Evolutionary conservation across 2,329 filamentous ascomycete species (phyloP).

Genomic region (Botrytis fragariae): DNA sequence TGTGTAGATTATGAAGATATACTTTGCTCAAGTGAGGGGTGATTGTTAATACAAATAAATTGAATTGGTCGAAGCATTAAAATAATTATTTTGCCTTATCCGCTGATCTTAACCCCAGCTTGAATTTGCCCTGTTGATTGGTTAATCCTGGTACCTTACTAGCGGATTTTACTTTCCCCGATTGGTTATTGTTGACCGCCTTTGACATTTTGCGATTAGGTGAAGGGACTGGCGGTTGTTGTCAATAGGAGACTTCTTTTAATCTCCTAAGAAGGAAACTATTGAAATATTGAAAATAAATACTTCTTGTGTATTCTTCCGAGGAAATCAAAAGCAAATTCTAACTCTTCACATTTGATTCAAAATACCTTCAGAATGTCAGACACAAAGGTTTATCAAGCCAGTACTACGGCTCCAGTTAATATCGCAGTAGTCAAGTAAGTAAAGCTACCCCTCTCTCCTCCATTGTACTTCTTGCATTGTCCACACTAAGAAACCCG

Average conservation of each 20-base stretch:
- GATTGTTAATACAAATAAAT: neutral
- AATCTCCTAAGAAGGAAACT: neutral
- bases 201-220: neutral
- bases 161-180: slow-evolving; percentile 1
- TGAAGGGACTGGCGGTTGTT: slow-evolving; percentile 6
- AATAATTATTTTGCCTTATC: slow-evolving; percentile 14
- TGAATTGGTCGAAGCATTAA: neutral
- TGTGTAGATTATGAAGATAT: neutral
- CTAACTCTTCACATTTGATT: neutral
- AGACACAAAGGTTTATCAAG: slow-evolving; percentile 66
- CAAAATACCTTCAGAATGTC: slow-evolving; percentile 33
- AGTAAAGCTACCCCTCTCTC: slow-evolving; percentile 31
- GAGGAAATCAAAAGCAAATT: neutral
- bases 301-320: neutral
- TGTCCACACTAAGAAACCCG: slow-evolving; percentile 19
- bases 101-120: neutral
- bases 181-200: slow-evolving; percentile 2
- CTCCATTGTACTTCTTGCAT: slow-evolving; percentile 19
- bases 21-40: neutral
- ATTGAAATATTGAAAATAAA: slow-evolving; percentile 10
- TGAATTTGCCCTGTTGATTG: slow-evolving; percentile 1
- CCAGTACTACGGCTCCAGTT: slow-evolving; percentile 93
- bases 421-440: slow-evolving; percentile 99
- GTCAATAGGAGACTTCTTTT: neutral
- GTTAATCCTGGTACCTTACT: neutral